Percentiles rank a stretch among this genome's conserved stretches.
phyloP scores from a whole-genome alignment of 495 filamentous ascomycete species.

The Tuber magnatum region DNA sequence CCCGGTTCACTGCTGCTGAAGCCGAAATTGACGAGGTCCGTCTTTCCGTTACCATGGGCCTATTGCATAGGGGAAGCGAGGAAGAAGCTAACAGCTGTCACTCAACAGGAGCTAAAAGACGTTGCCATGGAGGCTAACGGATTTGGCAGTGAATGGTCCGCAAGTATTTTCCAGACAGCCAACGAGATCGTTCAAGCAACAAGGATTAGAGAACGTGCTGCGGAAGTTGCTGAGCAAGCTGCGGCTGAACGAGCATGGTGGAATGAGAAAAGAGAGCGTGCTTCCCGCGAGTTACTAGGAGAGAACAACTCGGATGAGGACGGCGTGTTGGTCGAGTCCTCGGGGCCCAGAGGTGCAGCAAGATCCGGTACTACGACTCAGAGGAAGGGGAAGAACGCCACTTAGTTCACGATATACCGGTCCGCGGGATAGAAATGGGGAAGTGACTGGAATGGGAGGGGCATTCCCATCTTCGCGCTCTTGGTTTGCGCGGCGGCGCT shows the following conservation, averaged over 20 bases:
- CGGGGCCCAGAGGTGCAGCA: not conserved
- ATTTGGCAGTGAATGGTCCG: constrained; percentile 77
- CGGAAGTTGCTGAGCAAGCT: constrained; percentile 59
- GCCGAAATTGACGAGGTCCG: constrained; percentile 82
- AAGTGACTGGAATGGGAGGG: not conserved
- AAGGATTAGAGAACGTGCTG: constrained; percentile 54
- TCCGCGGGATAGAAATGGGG: not conserved
- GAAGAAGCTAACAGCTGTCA: not conserved
- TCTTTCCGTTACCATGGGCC: not conserved
- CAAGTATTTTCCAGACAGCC: constrained; percentile 90
- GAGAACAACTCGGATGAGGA: constrained; percentile 60
- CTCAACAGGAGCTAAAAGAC: constrained; percentile 65
- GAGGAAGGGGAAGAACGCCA: constrained; percentile 17
- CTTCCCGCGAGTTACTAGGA: constrained; percentile 33
- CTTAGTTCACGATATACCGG: constrained; percentile 3
- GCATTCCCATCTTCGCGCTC: not conserved
- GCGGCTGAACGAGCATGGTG: constrained; percentile 78
- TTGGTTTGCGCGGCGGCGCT: not conserved
- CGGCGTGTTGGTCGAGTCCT: constrained; percentile 69
- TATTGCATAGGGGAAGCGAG: not conserved
- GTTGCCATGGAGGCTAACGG: constrained; percentile 94
- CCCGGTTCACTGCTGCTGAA: constrained; percentile 81
- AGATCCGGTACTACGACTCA: constrained; percentile 1
- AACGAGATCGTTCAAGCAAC: constrained; percentile 71
- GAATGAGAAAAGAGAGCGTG: constrained; percentile 62